Evolutionary conservation across 2,329 filamentous ascomycete species (phyloP).

Genomic region (Chaetomiaceae sp.): DNA sequence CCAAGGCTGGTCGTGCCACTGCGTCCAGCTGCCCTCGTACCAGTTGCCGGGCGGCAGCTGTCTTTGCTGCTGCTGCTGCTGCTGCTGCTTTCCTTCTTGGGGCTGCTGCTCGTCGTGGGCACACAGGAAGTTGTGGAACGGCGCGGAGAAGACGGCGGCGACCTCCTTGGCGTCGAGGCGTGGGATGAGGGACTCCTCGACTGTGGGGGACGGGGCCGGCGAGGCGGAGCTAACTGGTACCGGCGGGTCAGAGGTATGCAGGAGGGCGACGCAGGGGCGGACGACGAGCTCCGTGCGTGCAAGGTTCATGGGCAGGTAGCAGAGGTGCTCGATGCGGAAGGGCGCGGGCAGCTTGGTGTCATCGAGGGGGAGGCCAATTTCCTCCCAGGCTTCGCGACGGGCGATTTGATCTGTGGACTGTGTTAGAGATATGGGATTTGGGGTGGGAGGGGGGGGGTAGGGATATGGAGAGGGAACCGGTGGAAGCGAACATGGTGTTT

Average conservation of each 20-base stretch:
- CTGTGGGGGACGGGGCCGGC: constrained; percentile 30
- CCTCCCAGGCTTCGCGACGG: constrained; percentile 82
- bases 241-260: constrained; percentile 53
- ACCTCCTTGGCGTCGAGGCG: constrained; percentile 84
- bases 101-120: constrained; percentile 28
- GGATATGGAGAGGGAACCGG: background rate
- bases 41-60: constrained; percentile 54
- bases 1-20: constrained; percentile 76
- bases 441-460: background rate
- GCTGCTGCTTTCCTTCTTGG: constrained; percentile 12
- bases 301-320: constrained; percentile 70
- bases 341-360: constrained; percentile 64
- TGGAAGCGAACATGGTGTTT: constrained; percentile 51
- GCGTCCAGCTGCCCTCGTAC: constrained; percentile 80
- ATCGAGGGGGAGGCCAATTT: constrained; percentile 78
- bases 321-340: constrained; percentile 82
- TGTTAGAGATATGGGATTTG: background rate
- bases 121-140: constrained; percentile 75
- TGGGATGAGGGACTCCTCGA: constrained; percentile 69
- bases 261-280: constrained; percentile 69
- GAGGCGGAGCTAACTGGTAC: constrained; percentile 9
- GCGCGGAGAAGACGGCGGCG: constrained; percentile 85
- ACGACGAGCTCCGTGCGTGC: constrained; percentile 69
- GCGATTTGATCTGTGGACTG: constrained; percentile 64
- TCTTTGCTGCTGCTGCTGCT: background rate